Evolutionary conservation across 1,284 basidiomycete genomes (phyloP).

Genomic region (Phenoliferia sp.): DNA sequence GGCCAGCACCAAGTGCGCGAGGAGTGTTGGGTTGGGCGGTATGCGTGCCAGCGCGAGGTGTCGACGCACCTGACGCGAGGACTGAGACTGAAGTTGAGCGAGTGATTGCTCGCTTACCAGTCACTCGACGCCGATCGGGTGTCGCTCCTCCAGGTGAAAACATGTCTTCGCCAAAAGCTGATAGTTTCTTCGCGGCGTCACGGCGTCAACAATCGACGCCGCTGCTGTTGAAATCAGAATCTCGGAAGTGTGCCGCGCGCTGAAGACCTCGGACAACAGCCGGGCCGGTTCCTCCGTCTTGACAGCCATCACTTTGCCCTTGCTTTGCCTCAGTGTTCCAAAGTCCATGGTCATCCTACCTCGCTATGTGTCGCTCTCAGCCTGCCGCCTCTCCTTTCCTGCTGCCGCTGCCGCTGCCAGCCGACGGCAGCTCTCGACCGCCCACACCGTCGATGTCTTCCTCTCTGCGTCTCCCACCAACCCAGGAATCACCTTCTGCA

Average conservation of each 20-base stretch:
- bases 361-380: neutral
- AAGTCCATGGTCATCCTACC: too few species aligned
- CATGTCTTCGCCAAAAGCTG: too few species aligned
- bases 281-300: too few species aligned
- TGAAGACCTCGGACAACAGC: too few species aligned
- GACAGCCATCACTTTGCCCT: too few species aligned
- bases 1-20: slow-evolving; percentile 6
- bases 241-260: too few species aligned
- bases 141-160: neutral
- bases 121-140: neutral
- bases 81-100: neutral
- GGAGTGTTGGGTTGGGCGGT: neutral
- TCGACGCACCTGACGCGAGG: neutral
- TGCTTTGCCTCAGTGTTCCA: too few species aligned
- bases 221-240: too few species aligned
- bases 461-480: neutral
- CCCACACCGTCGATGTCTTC: neutral
- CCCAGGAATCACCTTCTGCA: slow-evolving; percentile 7
- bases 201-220: too few species aligned
- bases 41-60: neutral
- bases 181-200: too few species aligned
- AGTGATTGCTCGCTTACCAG: neutral
- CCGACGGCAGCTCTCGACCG: neutral
- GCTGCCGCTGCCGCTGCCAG: neutral
- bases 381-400: neutral